Conservation (phyloP, 2,329 filamentous ascomycete species). For the Penicillium sp. region DNA sequence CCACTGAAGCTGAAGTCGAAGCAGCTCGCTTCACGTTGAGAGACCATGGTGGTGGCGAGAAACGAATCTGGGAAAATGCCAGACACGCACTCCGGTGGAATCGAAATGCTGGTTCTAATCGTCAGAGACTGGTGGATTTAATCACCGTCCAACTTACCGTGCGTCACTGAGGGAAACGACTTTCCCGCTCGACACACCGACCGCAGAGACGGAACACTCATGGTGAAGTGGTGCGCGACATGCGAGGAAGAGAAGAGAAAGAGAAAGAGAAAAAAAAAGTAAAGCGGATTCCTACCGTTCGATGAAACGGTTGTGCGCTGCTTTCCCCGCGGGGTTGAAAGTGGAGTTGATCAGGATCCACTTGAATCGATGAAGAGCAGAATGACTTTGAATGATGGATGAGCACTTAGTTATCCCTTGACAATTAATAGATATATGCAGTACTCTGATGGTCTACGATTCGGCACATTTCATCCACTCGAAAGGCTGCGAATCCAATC, state of each 20-base stretch:
- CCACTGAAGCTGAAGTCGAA: constrained; percentile 18
- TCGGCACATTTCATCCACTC: too few relatives aligned
- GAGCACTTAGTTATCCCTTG: too few relatives aligned
- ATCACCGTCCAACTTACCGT: too few relatives aligned
- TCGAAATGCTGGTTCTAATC: constrained; percentile 8
- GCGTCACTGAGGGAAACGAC: too few relatives aligned
- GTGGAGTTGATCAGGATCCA: too few relatives aligned
- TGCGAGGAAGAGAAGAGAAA: neutral
- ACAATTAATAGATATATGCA: too few relatives aligned
- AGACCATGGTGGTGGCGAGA: constrained; percentile 12
- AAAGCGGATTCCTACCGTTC: constrained; percentile 4
- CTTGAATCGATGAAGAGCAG: too few relatives aligned
- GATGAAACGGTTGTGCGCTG: constrained; percentile 3
- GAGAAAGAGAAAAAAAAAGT: constrained; percentile 2
- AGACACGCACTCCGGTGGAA: constrained; percentile 11
- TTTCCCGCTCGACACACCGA: neutral
- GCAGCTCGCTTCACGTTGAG: constrained; percentile 18
- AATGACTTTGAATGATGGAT: too few relatives aligned
- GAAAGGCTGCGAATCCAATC: too few relatives aligned
- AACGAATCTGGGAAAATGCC: constrained; percentile 5
- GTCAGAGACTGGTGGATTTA: neutral
- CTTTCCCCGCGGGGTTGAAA: too few relatives aligned
- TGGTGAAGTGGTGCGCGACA: constrained; percentile 1
- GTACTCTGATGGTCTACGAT: too few relatives aligned
- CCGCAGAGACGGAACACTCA: constrained; percentile 2